Conservation (phyloP, 2,329 filamentous ascomycete species). For the Parasarocladium wereldwijsianum region DNA sequence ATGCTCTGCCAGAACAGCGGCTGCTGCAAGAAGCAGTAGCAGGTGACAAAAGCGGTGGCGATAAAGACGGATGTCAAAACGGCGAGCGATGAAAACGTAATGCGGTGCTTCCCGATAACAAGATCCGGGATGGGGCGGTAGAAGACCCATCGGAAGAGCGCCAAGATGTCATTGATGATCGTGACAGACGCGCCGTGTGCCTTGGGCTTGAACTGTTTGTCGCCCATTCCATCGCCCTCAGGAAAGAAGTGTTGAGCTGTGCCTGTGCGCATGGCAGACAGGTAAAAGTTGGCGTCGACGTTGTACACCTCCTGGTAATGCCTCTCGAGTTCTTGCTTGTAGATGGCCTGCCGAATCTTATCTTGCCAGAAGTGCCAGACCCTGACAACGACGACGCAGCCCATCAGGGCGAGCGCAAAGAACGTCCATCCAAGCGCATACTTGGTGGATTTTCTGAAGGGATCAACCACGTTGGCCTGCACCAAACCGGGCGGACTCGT, state of each 20-base stretch:
- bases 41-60: constrained; percentile 55
- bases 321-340: constrained; percentile 66
- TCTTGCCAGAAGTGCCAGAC: constrained; percentile 87
- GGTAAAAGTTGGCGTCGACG: constrained; percentile 31
- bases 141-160: constrained; percentile 77
- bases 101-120: constrained; percentile 47
- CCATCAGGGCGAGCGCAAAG: constrained; percentile 61
- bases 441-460: constrained; percentile 69
- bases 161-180: constrained; percentile 62
- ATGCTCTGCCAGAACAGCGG: constrained; percentile 86
- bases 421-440: constrained; percentile 83
- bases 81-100: constrained; percentile 70
- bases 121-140: constrained; percentile 74
- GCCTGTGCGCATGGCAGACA: constrained; percentile 30
- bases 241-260: constrained; percentile 66
- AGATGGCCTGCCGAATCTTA: constrained; percentile 77
- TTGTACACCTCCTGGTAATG: constrained; percentile 41
- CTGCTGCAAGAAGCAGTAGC: constrained; percentile 78
- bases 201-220: constrained; percentile 43
- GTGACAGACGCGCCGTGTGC: constrained; percentile 64
- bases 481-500: constrained; percentile 46
- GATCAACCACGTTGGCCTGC: constrained; percentile 54
- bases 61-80: constrained; percentile 54
- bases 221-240: constrained; percentile 40
- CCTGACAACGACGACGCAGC: constrained; percentile 51